Conservation (phyloP, 2,329 filamentous ascomycete genomes). For the Fusarium pseudocircinatum region DNA sequence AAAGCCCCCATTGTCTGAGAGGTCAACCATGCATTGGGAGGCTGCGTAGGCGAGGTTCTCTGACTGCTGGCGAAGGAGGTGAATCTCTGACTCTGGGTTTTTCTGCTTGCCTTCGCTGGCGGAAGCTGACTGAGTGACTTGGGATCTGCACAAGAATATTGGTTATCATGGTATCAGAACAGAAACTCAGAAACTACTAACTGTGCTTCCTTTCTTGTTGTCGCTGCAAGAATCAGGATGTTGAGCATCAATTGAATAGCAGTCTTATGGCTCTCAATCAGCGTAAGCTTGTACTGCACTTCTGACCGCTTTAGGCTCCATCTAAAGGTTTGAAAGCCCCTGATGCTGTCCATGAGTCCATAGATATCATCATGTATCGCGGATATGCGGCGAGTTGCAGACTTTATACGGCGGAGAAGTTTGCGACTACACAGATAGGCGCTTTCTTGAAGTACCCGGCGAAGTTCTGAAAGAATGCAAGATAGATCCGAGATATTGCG, state of each 20-base stretch:
- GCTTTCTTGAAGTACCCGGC: not conserved
- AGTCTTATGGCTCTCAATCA: not conserved
- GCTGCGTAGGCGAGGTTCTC: not conserved
- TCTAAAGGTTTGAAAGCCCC: not conserved
- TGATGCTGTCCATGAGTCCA: not conserved
- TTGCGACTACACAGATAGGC: not conserved
- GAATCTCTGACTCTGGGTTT: not conserved
- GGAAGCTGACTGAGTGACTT: no score
- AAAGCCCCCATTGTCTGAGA: fast-evolving
- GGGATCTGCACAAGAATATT: not conserved
- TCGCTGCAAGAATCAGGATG: not conserved
- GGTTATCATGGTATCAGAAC: fast-evolving
- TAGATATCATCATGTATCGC: not conserved
- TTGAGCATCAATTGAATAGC: not conserved
- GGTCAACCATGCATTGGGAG: fast-evolving
- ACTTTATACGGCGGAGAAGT: not conserved
- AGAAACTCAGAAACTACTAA: not conserved
- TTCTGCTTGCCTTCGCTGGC: fast-evolving
- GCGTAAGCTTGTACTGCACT: not conserved
- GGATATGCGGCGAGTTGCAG: not conserved
- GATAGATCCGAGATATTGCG: not conserved
- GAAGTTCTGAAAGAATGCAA: not conserved
- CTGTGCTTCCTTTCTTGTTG: not conserved
- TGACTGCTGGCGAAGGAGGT: not conserved
- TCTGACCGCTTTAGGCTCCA: not conserved